Percentiles rank a stretch among this genome's conserved stretches.
Conservation (phyloP, 305 asterid species). For the Solanum hybrid region DNA sequence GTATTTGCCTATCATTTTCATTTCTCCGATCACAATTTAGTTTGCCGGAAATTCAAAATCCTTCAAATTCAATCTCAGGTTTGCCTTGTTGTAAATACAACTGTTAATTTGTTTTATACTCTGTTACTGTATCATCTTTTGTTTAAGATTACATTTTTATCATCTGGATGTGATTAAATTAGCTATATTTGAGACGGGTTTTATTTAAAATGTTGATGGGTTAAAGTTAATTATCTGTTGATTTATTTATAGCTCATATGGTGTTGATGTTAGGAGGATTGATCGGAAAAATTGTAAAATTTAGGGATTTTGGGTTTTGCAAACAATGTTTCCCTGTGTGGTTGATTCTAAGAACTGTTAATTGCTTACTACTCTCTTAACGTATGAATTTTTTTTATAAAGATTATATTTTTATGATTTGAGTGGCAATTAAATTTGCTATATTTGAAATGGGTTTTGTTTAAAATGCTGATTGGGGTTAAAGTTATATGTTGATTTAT, state of each 20-base stretch:
- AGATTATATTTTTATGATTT: too few relatives aligned
- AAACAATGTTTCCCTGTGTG: not conserved
- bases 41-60: not conserved
- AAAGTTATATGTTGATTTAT: not conserved
- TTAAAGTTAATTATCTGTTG: not conserved
- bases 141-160: not conserved
- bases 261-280: not conserved
- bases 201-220: not conserved
- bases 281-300: not conserved
- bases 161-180: not conserved
- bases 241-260: not conserved
- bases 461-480: not conserved
- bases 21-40: not conserved
- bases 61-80: not conserved
- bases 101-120: not conserved
- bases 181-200: not conserved
- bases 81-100: not conserved
- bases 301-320: not conserved
- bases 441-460: not conserved
- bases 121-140: not conserved
- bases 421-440: not conserved
- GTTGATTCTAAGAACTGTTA: not conserved
- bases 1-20: not conserved
- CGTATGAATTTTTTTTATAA: too few relatives aligned
- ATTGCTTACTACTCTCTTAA: not conserved